Evolutionary conservation across 116 monocot species (phyloP).

Genomic region (Cymodocea nodosa): DNA sequence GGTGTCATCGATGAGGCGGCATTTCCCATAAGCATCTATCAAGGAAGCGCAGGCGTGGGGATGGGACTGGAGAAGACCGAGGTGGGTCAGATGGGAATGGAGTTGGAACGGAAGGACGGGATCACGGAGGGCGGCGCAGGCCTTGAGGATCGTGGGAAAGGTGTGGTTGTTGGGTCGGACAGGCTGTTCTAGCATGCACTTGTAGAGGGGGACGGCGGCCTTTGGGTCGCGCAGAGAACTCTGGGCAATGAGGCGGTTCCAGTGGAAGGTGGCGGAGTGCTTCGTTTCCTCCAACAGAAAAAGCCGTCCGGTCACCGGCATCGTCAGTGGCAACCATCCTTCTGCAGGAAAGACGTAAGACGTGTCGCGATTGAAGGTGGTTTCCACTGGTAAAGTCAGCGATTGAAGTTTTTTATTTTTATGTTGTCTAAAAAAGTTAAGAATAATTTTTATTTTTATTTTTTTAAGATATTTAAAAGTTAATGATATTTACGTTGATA

Average conservation of each 20-base stretch:
- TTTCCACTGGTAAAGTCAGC: too few relatives aligned
- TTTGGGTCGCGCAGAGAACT: not conserved
- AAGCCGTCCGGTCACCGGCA: too few relatives aligned
- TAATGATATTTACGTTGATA: too few relatives aligned
- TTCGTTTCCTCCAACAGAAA: too few relatives aligned
- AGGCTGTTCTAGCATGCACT: constrained; percentile 5
- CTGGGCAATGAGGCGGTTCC: constrained; percentile 12
- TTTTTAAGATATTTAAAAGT: too few relatives aligned
- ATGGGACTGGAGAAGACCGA: constrained; percentile 13
- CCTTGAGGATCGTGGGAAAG: constrained; percentile 12
- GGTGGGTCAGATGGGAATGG: constrained; percentile 14
- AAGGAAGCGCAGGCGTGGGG: constrained; percentile 7
- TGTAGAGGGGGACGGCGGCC: constrained; percentile 10
- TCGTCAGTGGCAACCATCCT: too few relatives aligned
- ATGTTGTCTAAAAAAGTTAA: too few relatives aligned
- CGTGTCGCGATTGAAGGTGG: too few relatives aligned
- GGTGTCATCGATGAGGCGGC: not conserved
- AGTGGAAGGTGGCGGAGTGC: not conserved
- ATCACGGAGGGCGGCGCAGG: constrained; percentile 3
- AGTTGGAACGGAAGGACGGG: constrained; percentile 6
- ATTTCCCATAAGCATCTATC: constrained; percentile 10
- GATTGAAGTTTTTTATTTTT: too few relatives aligned
- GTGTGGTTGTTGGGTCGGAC: constrained; percentile 21
- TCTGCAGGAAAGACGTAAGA: too few relatives aligned
- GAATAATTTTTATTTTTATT: too few relatives aligned